Conservation (phyloP, 805 yeast genomes). For the Ogataea glucozyma region DNA sequence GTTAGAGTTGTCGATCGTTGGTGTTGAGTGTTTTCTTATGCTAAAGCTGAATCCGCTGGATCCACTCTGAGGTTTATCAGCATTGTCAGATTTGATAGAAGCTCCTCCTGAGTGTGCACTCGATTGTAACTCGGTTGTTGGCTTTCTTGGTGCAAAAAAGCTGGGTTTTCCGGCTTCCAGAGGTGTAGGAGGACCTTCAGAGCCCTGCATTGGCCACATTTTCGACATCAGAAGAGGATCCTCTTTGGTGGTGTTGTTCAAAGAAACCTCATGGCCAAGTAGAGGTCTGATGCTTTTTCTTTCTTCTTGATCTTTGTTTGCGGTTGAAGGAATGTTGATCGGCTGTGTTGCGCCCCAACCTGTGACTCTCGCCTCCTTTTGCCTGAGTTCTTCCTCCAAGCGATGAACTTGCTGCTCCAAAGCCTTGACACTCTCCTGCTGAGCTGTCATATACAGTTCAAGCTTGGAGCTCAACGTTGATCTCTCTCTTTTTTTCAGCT, state of each 20-base stretch:
- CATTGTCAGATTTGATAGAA: background rate
- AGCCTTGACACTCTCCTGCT: constrained; percentile 15
- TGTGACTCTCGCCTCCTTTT: constrained; percentile 21
- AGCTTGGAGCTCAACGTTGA: background rate
- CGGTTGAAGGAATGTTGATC: constrained; percentile 23
- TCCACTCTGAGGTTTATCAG: background rate
- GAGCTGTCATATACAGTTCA: constrained; percentile 5
- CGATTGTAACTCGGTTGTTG: background rate
- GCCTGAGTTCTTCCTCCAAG: constrained; percentile 14
- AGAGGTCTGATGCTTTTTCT: constrained; percentile 3
- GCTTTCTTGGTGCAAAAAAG: background rate
- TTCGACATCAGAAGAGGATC: constrained; percentile 1
- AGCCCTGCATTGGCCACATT: constrained; percentile 5
- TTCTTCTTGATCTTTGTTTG: background rate
- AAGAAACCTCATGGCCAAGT: constrained; percentile 5
- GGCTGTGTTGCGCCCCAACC: constrained; percentile 26
- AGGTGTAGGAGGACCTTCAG: constrained; percentile 8
- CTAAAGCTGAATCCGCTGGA: constrained; percentile 13
- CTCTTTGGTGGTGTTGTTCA: constrained; percentile 1
- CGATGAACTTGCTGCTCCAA: constrained; percentile 8
- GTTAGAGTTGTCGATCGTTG: constrained; percentile 16
- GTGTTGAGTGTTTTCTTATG: constrained; percentile 17
- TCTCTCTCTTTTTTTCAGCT: background rate
- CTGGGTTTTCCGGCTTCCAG: constrained; percentile 1
- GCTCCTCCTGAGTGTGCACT: background rate